These are phyloP conservation scores for Talaromyces sp. DNA, from an alignment of 2,329 filamentous ascomycete species.

Conservation along the genomic window DNA sequence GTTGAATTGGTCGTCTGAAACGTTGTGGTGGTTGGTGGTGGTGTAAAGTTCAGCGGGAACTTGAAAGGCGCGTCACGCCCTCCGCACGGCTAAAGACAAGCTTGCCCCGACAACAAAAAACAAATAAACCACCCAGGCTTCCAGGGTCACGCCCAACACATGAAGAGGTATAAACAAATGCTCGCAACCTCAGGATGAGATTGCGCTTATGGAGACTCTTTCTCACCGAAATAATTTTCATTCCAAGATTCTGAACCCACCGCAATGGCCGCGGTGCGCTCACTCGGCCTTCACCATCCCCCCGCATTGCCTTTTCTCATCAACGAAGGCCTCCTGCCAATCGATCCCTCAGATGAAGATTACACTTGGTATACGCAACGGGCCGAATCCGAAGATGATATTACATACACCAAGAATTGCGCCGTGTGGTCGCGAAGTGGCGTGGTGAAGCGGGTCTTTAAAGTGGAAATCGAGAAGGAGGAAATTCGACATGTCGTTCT, in stretches of 20 bases:
- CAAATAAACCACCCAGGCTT: conserved; percentile 9
- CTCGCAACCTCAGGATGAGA: conserved; percentile 1
- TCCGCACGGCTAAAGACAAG: conserved; percentile 13
- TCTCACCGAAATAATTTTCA: neutral
- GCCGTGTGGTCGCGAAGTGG: conserved; percentile 89
- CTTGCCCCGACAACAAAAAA: neutral
- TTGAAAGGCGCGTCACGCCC: conserved; percentile 17
- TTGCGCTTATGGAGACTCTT: conserved; percentile 9
- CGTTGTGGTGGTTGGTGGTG: neutral
- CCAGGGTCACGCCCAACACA: neutral
- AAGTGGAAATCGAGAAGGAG: conserved; percentile 82
- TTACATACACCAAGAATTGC: conserved; percentile 68
- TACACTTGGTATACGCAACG: conserved; percentile 70
- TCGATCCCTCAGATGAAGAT: conserved; percentile 57
- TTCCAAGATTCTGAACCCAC: conserved; percentile 1
- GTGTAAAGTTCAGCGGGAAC: conserved; percentile 16
- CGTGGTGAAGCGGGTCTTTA: conserved; percentile 79
- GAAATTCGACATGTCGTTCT: conserved; percentile 80
- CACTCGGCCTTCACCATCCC: conserved; percentile 86
- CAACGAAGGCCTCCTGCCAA: conserved; percentile 69
- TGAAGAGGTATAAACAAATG: neutral
- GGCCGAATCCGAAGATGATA: conserved; percentile 62
- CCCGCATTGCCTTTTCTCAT: conserved; percentile 78
- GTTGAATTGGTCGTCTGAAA: neutral
- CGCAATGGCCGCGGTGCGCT: conserved; percentile 83